Base-by-base conservation (phyloP, 306 rosid species). In the Sindora glabra region DNA sequence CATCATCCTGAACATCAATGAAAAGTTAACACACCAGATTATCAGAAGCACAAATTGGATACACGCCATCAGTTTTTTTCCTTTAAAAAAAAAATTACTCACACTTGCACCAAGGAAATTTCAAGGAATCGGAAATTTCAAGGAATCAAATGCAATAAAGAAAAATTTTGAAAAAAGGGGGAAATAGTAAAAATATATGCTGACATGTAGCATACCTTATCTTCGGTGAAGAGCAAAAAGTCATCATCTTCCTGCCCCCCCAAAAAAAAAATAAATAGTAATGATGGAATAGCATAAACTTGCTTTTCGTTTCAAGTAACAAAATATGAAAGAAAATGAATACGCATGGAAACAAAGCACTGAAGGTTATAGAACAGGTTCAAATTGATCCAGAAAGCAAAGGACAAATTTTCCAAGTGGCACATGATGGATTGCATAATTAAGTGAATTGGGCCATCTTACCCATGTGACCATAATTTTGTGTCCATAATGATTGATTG, bases 191-290 rank as follows among this genome's bases (percentile, higher is more conserved):
- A n/a, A n/a, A 21, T 62, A 59, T 14, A 29, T 17, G 57, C 39
- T 41, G 21, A 23, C 10, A 49, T 10, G 24, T 56, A 39, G 47
- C 62, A 50, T 66, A 92, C 99, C 90, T 86, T 86, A 57, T 89
- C 96, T 65, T 92, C 96, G 10, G 82, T 77, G 60, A 72, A 85
- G 59, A 83, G 76, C 77, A 86, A 67, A 73, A 86, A 92, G 69
- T 92, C 99, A 41, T 75, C 88, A 54, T 92, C 99, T 79, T 83
- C 96, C 99, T 92, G 76, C 69, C n/a, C n/a, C n/a, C n/a, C n/a
- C n/a, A n/a, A n/a, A n/a, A n/a, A n/a, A n/a, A 19, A 15, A 54
- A 29, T 16, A 38, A 45, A 65, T 15, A 27, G 14, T 14, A 51
- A 11, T 14, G 51, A 30, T 45, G 56, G 23, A 45, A 3, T 12